Base-by-base conservation (phyloP, 2,329 filamentous ascomycete genomes). In the Apiospora pterosperma region DNA sequence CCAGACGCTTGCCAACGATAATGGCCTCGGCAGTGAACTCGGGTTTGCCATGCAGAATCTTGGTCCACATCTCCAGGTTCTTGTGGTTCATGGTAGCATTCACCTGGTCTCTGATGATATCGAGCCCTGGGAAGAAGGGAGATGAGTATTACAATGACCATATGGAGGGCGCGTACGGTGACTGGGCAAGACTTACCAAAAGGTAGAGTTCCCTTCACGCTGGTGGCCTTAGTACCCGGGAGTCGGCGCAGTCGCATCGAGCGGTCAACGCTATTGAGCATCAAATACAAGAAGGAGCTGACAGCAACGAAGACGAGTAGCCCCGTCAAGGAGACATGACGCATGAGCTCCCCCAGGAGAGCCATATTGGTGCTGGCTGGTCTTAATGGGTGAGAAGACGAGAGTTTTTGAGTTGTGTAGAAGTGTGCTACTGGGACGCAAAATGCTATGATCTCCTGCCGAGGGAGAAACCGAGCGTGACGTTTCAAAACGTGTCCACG, bases 41-140 rank as follows among this genome's bases (percentile, higher is more conserved):
- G 5, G 77, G 72, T 19, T 76, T 76, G 10, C 68, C 59, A 21
- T 70, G 71, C 71, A 93, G 85, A 62, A 82, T 76, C 2, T 76
- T 65, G 8, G 79, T 69, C 90, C 91, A 96, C 66, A 85, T 80
- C 58, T 88, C 82, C 36, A 90, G 79, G 66, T 88, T 88, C 58
- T 80, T 76, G 72, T 93, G 78, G 0, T 77, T 73, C 60, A 81
- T 75, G 8, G 84, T 83, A 58, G 85, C 78, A 36, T 76, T 76
- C 55, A 92, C 72, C n/a, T 84, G 83, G n/a, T 77, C 73, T 70
- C 79, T 81, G 36, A 93, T 78, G 66, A 92, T 80, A 68, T 92
- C 90, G 48, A 94, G 68, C 59, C 89, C 91, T 90, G n/a, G n/a
- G n/a, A 66, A 11, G 14, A 59, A 76, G 31, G 1, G 31, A 55